Percentiles rank a stretch among this genome's conserved stretches.
phyloP scores from a whole-genome alignment of 1,284 basidiomycete genomes.

The Boletus calvinii region DNA sequence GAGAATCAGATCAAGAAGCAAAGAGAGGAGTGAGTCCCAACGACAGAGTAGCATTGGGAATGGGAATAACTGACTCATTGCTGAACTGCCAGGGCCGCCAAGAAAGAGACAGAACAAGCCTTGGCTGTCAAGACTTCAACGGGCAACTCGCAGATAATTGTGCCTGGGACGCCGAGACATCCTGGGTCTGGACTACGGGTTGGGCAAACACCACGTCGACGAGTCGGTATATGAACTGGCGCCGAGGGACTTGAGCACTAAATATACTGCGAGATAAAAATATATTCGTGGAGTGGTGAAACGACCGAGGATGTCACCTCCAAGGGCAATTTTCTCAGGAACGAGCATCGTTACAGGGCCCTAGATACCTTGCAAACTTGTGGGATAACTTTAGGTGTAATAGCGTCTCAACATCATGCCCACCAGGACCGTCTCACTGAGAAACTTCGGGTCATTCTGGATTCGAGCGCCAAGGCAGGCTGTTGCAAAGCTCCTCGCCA shows the following conservation, averaged over 20 bases:
- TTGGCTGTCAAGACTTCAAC: conserved; percentile 57
- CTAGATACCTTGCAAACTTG: conserved; percentile 5
- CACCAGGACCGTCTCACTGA: conserved; percentile 1
- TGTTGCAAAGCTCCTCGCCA: conserved; percentile 37
- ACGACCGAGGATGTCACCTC: background rate
- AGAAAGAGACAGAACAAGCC: conserved; percentile 65
- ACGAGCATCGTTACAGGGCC: conserved; percentile 3
- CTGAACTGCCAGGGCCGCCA: conserved; percentile 49
- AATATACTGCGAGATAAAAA: background rate
- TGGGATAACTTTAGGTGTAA: background rate
- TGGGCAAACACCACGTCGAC: conserved; percentile 62
- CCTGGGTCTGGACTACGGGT: conserved; percentile 64
- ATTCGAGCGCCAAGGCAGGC: conserved; percentile 20
- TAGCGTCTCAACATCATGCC: conserved; percentile 11
- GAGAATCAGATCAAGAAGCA: conserved; percentile 88
- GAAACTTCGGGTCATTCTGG: conserved; percentile 5
- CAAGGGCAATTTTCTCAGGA: conserved; percentile 13
- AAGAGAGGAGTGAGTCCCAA: conserved; percentile 72
- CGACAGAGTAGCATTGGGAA: background rate
- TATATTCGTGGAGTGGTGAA: background rate
- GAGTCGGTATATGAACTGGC: conserved; percentile 43
- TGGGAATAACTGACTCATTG: conserved; percentile 1
- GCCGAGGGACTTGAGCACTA: background rate
- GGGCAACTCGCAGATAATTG: conserved; percentile 67
- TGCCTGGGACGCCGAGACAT: conserved; percentile 79